Evolutionary conservation across 495 filamentous ascomycete genomes (phyloP).

Genomic region (Thermothielavioides terrestris): DNA sequence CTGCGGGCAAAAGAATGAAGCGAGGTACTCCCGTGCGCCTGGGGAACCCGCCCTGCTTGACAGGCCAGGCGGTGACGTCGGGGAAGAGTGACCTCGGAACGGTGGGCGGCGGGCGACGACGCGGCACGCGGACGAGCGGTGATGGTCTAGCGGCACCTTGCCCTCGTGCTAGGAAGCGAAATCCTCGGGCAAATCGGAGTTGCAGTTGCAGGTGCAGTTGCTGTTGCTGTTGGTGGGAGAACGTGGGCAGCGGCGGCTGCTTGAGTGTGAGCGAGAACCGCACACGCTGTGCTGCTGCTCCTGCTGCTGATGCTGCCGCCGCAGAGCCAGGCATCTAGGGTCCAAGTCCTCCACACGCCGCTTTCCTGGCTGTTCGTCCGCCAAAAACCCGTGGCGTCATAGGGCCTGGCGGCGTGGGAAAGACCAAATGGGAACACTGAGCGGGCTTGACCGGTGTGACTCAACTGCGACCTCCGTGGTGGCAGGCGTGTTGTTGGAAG

Average conservation of each 20-base stretch:
- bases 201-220: neutral
- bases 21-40: neutral
- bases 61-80: neutral
- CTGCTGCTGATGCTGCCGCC: too few relatives aligned
- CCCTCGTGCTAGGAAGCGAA: neutral
- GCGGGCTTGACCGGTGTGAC: neutral
- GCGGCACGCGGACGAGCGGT: neutral
- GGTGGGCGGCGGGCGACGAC: too few relatives aligned
- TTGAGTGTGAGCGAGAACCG: neutral
- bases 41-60: neutral
- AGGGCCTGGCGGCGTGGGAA: too few relatives aligned
- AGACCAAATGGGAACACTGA: too few relatives aligned
- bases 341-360: neutral
- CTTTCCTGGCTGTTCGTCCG: neutral
- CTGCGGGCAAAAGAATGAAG: neutral
- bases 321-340: neutral
- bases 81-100: slow-evolving; percentile 1
- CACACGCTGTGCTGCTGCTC: neutral
- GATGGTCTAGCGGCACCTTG: neutral
- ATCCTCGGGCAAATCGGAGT: neutral
- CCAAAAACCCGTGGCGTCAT: neutral
- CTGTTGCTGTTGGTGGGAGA: too few relatives aligned
- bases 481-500: neutral
- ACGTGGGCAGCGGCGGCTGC: neutral
- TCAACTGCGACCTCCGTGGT: neutral